These are phyloP conservation scores for Nicotiana obtusifolia DNA, from an alignment of 257 asterid genomes.

Conservation along the genomic window DNA sequence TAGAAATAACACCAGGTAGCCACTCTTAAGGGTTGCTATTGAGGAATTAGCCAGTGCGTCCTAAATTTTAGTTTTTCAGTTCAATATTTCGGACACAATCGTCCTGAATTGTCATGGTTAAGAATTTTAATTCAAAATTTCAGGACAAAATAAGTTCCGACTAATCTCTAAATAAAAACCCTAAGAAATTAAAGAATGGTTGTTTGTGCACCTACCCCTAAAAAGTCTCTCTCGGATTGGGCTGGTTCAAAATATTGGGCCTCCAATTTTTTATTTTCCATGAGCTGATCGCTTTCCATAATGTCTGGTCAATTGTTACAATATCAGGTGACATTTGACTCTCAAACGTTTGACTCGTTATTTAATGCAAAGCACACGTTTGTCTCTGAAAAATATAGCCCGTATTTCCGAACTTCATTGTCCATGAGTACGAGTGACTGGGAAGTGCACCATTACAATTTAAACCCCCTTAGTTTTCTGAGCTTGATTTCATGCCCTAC, in stretches of 20 bases:
- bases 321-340: not conserved
- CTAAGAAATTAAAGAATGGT: too few species aligned
- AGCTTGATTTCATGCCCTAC: not conserved
- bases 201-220: too few species aligned
- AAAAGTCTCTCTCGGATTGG: not conserved
- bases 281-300: not conserved
- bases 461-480: not conserved
- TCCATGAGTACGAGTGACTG: not conserved
- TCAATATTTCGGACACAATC: too few species aligned
- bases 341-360: not conserved
- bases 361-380: not conserved
- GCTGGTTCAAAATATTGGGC: not conserved
- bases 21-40: too few species aligned
- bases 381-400: not conserved
- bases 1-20: too few species aligned
- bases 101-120: too few species aligned
- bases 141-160: too few species aligned
- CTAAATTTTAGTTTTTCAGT: too few species aligned
- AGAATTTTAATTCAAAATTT: too few species aligned
- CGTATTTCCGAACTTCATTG: not conserved
- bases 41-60: too few species aligned
- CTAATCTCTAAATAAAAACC: too few species aligned
- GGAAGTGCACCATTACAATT: not conserved
- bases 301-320: slow-evolving; percentile 7
- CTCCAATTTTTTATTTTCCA: not conserved